Base-by-base conservation (phyloP, 75 land plant genomes). In the Larix kaempferi region DNA sequence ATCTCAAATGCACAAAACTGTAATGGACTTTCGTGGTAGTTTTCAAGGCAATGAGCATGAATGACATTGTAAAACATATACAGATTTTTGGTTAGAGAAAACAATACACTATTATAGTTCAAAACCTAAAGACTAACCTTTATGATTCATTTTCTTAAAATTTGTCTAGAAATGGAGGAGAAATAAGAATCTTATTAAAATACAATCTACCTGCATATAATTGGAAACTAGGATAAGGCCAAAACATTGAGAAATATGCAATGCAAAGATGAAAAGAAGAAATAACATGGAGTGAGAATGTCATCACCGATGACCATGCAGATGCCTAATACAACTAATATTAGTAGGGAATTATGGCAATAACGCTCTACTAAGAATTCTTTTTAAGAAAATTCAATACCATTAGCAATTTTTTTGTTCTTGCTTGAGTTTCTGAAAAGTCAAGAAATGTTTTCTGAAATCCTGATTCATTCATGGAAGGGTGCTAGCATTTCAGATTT, bases 271-370 rank as follows among this genome's bases (percentile, higher is more conserved):
- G 54, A 49, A 49, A 49, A 12, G 54, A 11, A 54, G 98, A 95
- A 76, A 95, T 86, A 75, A 82, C 82, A 69, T n/a, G 83, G 82
- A 22, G 91, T 88, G 33, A 89, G 82, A 41, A 88, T 79, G 6
- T 90, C 91, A 80, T 89, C 91, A 25, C 90, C 91, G 29, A 89
- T 89, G 56, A 88, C 82, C 87, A 88, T 88, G 62, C 88, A 88
- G 22, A 88, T 86, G 26, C 89, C 84, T 35, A 88, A 41, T 23
- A 88, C 78, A 37, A 82, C 85, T 14, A 88, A 63, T 8, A 80
- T 75, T 23, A 88, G 74, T 16, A 88, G 25, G 6, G 75, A 57
- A 62, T 59, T 78, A 22, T 81, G 59, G 25, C 71, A 57, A 17
- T 54, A 66, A 12, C 22, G 11, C n/a, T n/a, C n/a, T n/a, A n/a